Conservation (phyloP, 2,329 filamentous ascomycete species). For the Emericellopsis atlantica region DNA sequence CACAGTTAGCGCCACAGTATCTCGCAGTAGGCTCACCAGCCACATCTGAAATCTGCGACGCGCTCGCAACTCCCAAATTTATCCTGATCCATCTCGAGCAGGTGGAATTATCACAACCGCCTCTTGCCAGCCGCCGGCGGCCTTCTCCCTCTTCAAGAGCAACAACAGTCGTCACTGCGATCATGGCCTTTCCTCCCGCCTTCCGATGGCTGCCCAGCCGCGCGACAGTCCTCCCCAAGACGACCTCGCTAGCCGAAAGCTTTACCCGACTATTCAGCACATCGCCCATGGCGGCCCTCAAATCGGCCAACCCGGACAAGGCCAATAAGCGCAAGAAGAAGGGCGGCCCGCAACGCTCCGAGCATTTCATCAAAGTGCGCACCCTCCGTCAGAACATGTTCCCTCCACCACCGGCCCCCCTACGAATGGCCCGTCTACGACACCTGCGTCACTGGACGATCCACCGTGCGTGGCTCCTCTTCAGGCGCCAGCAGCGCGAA, state of each 20-base stretch:
- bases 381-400: slow-evolving; percentile 35
- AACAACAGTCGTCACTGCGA: too few relatives aligned
- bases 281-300: not conserved
- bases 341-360: slow-evolving; percentile 10
- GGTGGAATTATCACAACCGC: too few relatives aligned
- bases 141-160: too few relatives aligned
- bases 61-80: too few relatives aligned
- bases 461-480: slow-evolving; percentile 86
- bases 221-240: not conserved
- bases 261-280: not conserved
- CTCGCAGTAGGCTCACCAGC: too few relatives aligned
- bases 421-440: slow-evolving; percentile 80
- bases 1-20: too few relatives aligned
- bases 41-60: too few relatives aligned
- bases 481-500: slow-evolving; percentile 55
- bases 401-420: slow-evolving; percentile 46
- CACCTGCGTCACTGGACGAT: slow-evolving; percentile 97
- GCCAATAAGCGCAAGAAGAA: slow-evolving; percentile 9
- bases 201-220: not conserved
- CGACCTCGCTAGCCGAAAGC: not conserved
- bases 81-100: too few relatives aligned
- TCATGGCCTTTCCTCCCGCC: too few relatives aligned
- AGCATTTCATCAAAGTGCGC: slow-evolving; percentile 27
- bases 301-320: slow-evolving; percentile 10
- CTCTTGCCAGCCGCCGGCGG: too few relatives aligned